Base-by-base conservation (phyloP, 305 asterid genomes). In the Withania somnifera region DNA sequence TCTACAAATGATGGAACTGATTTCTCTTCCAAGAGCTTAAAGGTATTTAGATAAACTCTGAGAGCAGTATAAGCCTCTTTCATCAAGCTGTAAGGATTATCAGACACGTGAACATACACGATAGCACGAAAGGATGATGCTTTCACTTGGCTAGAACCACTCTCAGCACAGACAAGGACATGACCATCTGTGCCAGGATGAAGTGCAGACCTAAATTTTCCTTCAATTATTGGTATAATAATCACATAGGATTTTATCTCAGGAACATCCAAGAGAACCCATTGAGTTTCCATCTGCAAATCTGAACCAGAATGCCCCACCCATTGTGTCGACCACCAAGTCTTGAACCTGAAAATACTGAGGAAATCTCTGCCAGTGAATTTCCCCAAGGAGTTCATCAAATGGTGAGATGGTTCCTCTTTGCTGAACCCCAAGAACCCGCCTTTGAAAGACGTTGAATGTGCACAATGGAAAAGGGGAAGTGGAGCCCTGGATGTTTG, bases 281-380 rank as follows among this genome's bases (percentile, higher is more conserved):
- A 93, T 42, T 93, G 98, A 7, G 95, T 93, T 56, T 93, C 98
- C 97, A 90, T 91, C 84, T 92, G 97, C 17, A 92, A 38, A 79
- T 93, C 92, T 10, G 98, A 93, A 10, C 98, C 97, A 14, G 95
- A 88, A 15, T 32, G 88, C 0, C 98, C 98, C 1, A 88, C 90
- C 98, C 98, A 92, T 77, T 93, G 98, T 34, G 98, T 93, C 0
- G 98, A 93, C 98, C 98, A 93, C 98, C 98, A 93, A 0, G 98
- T 92, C 75, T 93, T 93, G 90, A 92, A 93, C 85, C 98, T 84
- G 93, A 93, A 93, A 83, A 93, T 89, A 89, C 98, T 93, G 75
- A 92, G 90, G 82, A 92, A 93, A 53, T 92, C 88, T 84, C 97
- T 76, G 84, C 4, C 77, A 13, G 80, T 69, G 88, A 92, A 92